Evolutionary conservation across 1,139 yeast species (phyloP), one percentile per base, ranked within the genome.

Genomic region (Taphrina confusa): DNA sequence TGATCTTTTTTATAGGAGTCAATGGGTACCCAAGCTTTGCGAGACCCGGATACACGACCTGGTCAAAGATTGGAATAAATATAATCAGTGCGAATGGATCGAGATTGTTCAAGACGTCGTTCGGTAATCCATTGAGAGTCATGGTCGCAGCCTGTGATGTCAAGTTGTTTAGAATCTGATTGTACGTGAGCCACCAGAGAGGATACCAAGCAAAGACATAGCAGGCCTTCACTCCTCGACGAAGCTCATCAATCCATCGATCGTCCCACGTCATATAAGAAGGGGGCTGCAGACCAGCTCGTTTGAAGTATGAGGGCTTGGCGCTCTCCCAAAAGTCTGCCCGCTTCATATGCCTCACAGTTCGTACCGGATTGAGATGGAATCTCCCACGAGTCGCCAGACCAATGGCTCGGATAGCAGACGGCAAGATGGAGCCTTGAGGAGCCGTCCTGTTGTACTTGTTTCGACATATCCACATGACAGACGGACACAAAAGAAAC

Each of bases 1-100:
- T 78, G 67, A 90, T 89, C 72, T 87, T 82, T 63, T 89, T 79
- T 67, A 87, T 82, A 40, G 96, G 78, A 54, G 67, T 67, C 69
- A 74, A 68, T 31, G 69, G 68, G 61, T 75, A 70, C n/a, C 78
- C 78, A 36, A 78, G 73, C 66, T 72, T 76, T 71, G 85, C 76
- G 67, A 83, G 74, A 68, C 73, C 73, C 46, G 88, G 88, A 70
- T 82, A 83, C 44, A 82, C 65, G 40, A 77, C 65, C 62, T 76
- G 69, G 69, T 83, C 84, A 72, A 76, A 76, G 64, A 83, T 73
- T 60, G 88, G 88, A 64, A 83, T 82, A 72, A 82, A 81, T 31
- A 83, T 71, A 66, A 83, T 81, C 65, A 83, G 78, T 47, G 84
- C 79, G 67, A 83, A 73, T 23, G 87, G 82, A 70, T 83, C 82